Conservation (phyloP, 129 eudicot species). For the Centrapalus pauciflorus region DNA sequence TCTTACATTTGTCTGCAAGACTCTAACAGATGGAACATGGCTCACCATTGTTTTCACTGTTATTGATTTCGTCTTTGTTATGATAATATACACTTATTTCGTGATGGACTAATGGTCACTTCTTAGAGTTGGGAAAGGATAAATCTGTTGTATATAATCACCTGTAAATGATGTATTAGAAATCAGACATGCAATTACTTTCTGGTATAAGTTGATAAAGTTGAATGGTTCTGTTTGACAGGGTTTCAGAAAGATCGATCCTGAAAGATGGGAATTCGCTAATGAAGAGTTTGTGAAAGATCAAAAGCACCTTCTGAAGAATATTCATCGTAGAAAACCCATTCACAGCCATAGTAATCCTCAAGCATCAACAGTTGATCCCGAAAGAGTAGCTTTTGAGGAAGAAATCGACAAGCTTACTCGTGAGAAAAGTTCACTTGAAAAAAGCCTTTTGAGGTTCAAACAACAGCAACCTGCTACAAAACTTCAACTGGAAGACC, state of each 20-base stretch:
- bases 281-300: conserved; percentile 86
- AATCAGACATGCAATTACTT: background rate
- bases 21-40: too few relatives aligned
- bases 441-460: conserved; percentile 39
- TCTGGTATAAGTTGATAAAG: background rate
- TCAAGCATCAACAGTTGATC: conserved; percentile 51
- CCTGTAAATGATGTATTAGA: too few relatives aligned
- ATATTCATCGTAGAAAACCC: conserved; percentile 86
- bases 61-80: conserved; percentile 1
- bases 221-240: conserved; percentile 17
- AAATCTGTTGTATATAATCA: too few relatives aligned
- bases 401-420: conserved; percentile 83
- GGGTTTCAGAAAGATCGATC: conserved; percentile 94
- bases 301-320: conserved; percentile 74
- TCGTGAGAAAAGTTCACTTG: conserved; percentile 68
- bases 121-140: too few relatives aligned
- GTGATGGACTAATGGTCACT: background rate
- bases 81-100: background rate
- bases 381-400: conserved; percentile 78
- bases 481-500: conserved; percentile 57
- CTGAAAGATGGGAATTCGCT: conserved; percentile 96
- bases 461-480: conserved; percentile 58
- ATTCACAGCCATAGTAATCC: conserved; percentile 93
- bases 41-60: too few relatives aligned
- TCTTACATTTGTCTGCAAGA: too few relatives aligned